These are phyloP conservation scores for Raddia guianensis DNA, from an alignment of 176 grass and related monocot species.

Conservation along the genomic window DNA sequence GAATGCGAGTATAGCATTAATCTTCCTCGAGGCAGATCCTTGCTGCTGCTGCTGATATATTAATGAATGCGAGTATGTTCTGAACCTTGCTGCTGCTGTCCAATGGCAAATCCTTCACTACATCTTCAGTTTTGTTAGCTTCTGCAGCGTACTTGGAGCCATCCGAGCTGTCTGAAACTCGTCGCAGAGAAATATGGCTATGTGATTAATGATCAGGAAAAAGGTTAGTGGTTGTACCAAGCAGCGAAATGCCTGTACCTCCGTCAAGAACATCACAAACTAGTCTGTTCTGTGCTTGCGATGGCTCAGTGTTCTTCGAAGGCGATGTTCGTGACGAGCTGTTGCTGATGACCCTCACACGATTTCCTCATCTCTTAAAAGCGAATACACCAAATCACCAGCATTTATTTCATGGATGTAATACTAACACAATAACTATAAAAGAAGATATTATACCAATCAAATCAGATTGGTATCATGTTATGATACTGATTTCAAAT, in stretches of 20 bases:
- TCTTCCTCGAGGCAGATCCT: too few species aligned
- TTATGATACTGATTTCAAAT: too few species aligned
- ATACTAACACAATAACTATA: too few species aligned
- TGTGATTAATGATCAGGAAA: conserved; percentile 26
- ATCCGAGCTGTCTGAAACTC: conserved; percentile 64
- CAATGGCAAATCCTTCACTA: conserved; percentile 21
- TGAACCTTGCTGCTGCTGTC: conserved; percentile 42
- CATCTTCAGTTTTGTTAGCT: conserved; percentile 33
- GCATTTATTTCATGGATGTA: too few species aligned
- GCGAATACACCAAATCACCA: too few species aligned
- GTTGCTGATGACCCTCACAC: conserved; percentile 63
- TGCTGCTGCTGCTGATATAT: too few species aligned
- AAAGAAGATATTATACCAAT: too few species aligned
- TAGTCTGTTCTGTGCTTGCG: conserved; percentile 62
- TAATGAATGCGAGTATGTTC: conserved; percentile 35
- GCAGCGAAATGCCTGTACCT: conserved; percentile 41
- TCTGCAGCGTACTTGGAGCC: conserved; percentile 40
- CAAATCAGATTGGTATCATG: too few species aligned
- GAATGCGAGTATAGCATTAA: too few species aligned
- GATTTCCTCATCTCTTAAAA: too few species aligned
- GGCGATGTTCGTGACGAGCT: conserved; percentile 68
- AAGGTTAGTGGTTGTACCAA: conserved; percentile 26
- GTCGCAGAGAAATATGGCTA: conserved; percentile 14
- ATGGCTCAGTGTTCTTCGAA: conserved; percentile 59
- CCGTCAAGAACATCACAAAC: conserved; percentile 65